A percentile compares a stretch with the other conserved stretches of the same genome.
These are phyloP conservation scores for Neurospora sp. DNA, from an alignment of 495 filamentous ascomycete species.

Conservation along the genomic window DNA sequence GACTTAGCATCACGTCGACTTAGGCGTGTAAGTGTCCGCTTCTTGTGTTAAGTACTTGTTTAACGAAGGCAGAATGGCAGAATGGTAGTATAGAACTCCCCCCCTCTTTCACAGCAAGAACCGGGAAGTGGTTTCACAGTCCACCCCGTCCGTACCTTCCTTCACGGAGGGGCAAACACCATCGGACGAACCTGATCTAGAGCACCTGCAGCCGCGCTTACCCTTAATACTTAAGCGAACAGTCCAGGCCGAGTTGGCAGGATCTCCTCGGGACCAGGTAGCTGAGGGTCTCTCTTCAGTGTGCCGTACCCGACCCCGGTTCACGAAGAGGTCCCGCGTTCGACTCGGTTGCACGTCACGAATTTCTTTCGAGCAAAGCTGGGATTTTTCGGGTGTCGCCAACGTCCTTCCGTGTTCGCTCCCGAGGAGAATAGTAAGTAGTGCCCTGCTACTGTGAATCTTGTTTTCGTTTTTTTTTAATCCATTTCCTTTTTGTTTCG, in stretches of 20 bases:
- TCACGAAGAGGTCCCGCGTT: not conserved
- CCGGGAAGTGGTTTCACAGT: not conserved
- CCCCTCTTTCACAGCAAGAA: not conserved
- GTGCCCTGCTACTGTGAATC: not conserved
- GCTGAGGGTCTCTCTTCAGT: not conserved
- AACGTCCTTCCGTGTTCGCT: not conserved
- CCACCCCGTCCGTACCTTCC: not conserved
- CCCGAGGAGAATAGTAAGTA: not conserved
- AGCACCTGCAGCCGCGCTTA: not conserved
- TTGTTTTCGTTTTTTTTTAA: not conserved
- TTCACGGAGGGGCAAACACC: not conserved
- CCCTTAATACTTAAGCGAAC: not conserved
- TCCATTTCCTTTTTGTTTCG: not conserved
- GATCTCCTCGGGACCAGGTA: not conserved
- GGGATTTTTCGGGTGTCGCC: not conserved
- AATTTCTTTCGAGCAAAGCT: not conserved
- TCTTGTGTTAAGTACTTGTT: not conserved
- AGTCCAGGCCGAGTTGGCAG: not conserved
- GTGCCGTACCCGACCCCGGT: not conserved
- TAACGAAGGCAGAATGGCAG: not conserved
- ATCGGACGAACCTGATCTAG: not conserved
- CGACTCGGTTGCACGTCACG: not conserved
- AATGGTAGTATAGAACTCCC: not conserved
- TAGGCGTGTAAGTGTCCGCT: not conserved
- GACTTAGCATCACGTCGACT: not conserved